Base-by-base conservation (phyloP, 2,329 filamentous ascomycete species). In the Pezicula carpinea region DNA sequence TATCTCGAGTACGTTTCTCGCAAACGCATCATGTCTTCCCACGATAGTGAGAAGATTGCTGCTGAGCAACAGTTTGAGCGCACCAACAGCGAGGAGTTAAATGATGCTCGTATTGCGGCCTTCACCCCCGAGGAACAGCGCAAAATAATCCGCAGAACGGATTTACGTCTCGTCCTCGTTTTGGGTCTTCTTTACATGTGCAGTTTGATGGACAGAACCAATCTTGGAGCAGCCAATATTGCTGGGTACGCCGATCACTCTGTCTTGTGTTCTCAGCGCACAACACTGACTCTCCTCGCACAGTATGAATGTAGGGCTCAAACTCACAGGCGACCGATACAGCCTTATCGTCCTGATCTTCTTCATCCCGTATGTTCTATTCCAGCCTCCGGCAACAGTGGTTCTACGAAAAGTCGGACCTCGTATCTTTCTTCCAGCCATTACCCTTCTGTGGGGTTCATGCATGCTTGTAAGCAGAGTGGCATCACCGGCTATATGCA, bases 171-270 rank as follows among this genome's bases (percentile, higher is more conserved):
- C 3, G 77, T 86, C 34, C 61, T 75, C 3, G 82, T 76, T 1
- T 77, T 81, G 4, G 83, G 83, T 17, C 61, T 75, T 53, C 76
- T 89, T 68, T 91, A 91, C 65, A 88, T 85, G 62, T 74, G 88
- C 57, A 85, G 79, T 53, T 69, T 92, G 49, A 87, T 92, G 80
- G 88, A 93, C 61, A 74, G 88, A 26, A 89, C 85, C 2, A 92
- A 92, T 64, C 68, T 91, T 62, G 79, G 79, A n/a, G 73, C 79
- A 18, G 87, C 86, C 34, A 79, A 79, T 39, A 84, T 92, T 62
- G 87, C 88, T 17, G 87, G 76, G 73, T 76, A 59, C 46, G 62
- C 36, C 11, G 13, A n/a, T 31, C 8, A 29, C 10, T 44, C 14
- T n/a, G 55, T 6, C 8, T 43, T 36, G 6, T n/a, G 6, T 22